Base-by-base conservation (phyloP, 2,329 filamentous ascomycete genomes). In the Emergomyces orientalis region DNA sequence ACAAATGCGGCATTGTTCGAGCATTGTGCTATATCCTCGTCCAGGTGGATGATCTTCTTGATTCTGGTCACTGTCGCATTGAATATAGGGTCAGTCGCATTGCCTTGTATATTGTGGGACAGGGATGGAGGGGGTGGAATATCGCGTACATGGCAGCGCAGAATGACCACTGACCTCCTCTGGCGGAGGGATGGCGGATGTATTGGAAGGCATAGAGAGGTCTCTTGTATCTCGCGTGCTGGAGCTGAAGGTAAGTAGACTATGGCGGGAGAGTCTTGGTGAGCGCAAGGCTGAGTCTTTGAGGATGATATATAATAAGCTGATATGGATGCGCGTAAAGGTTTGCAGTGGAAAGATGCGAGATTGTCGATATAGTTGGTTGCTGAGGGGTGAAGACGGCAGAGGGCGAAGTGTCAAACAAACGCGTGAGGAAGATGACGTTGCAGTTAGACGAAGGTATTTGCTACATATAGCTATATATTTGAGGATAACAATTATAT, bases 1-100 rank as follows among this genome's bases (percentile, higher is more conserved):
- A 93, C 87, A 74, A 97, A 97, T 25, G 92, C 89, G 61, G 93
- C 93, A 72, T 96, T 96, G 75, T 92, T 96, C 56, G 92, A 96
- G 75, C 91, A 96, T 73, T 89, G 85, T 66, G 81, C 82, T 65
- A 96, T 89, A 66, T 97, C 93, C 52, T 90, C 86, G 75, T 99
- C 94, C 63, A 91, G 84, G 58, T 86, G 84, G 65, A 99, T 90
- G 73, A 99, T 96, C 78, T 96, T 96, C 78, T 97, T 97, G 64
- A 99, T 90, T 70, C 94, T 86, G 22, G 94, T 90, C 62, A 97
- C 94, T 97, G 70, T 49, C 55, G 22, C 17, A 57, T 14, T 34
- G 59, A n/a, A 52, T n/a, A 9, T 22, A 22, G 34, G 6, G 5
- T 52, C 56, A 64, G 63, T 43, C n/a, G 32, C 22, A 32, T 61